Evolutionary conservation across 257 asterid species (phyloP), one percentile per base, ranked within the genome.

Genomic region (Apocynum venetum): DNA sequence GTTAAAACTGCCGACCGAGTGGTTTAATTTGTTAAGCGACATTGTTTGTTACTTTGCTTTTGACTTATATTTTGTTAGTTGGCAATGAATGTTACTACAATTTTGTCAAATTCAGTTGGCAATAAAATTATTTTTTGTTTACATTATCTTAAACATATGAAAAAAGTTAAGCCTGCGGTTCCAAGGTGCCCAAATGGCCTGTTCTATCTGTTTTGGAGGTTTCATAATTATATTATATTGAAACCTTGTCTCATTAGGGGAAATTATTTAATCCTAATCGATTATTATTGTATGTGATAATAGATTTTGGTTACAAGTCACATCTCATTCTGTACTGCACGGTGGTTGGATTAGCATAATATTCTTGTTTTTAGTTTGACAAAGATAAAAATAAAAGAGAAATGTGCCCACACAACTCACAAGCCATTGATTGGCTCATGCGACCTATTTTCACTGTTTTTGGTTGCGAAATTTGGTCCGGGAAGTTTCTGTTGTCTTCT

Each of bases 1-100:
- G 84, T 80, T 57, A 53, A 83, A 25, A 78, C 75, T 69, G 70
- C 72, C 74, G 77, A 83, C 76, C 75, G 47, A 74, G 84, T 66
- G 75, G 73, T 63, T 77, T 83, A 77, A 68, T 82, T 65, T 8
- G 55, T 72, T 61, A 44, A 6, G 0, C 31, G 43, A 56, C 6
- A 43, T 65, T 65, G 15, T 3, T 38, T 44, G 0, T 76, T 61
- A 20, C 6, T 61, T 8, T 1, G 10, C 3, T 66, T 76, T 78
- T 81, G 78, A 85, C 83, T 85, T 82, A 67, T 57, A 67, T 17
- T 19, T 56, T 0, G 63, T n/a, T 56, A 20, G 35, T 53, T 53
- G 59, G 59, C 7, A 38, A 66, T 15, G 17, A 2, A 35, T 53
- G 48, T 57, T 35, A 56, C 40, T 46, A 72, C 48, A 72, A 64